Evolutionary conservation across 495 filamentous ascomycete genomes (phyloP), one percentile per base, ranked within the genome.

Genomic region (Clohesyomyces aquaticus): DNA sequence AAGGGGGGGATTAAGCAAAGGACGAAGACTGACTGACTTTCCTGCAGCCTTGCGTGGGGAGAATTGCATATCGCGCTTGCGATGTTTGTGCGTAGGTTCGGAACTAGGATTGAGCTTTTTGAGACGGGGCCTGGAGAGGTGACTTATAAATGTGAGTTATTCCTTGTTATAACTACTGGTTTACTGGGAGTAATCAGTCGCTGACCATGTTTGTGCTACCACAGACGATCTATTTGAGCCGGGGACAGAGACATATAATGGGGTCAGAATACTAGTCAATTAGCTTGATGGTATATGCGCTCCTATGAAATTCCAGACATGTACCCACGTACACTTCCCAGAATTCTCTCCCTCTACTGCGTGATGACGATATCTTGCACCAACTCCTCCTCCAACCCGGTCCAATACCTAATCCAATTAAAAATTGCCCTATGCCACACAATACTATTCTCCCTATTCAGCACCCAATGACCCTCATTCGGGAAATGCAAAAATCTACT

Each of bases 381-480:
- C 63, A 66, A 48, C 47, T 55, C 55, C 21, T 61, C 49, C 21
- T 55, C 63, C 21, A 38, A 29, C 23, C 78, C 78, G 0, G 75
- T 73, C 47, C 77, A 81, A 59, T 71, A 68, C 56, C 79, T 80
- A 50, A 80, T 67, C 78, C 78, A 82, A n/a, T 79, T 79, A 27
- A 79, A 72, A n/a, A 81, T 78, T 65, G 78, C 74, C 43, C 76
- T 72, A 51, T 82, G 79, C 79, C 79, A 82, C 8, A 81, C 72
- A 8, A 78, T 58, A 38, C 75, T 77, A 63, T 82, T 82, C 62
- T 80, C 79, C 26, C 72, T 70, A 27, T 74, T 74, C 18, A 69
- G 23, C 6, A 80, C 78, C 78, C 78, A 81, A 57, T 84, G 81
- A 12, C 76, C 72, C 69, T 85, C 82, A 71, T 83, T 77, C 0